These are phyloP conservation scores for Beauveria sp. DNA, from an alignment of 2,329 filamentous ascomycete species.

Conservation along the genomic window DNA sequence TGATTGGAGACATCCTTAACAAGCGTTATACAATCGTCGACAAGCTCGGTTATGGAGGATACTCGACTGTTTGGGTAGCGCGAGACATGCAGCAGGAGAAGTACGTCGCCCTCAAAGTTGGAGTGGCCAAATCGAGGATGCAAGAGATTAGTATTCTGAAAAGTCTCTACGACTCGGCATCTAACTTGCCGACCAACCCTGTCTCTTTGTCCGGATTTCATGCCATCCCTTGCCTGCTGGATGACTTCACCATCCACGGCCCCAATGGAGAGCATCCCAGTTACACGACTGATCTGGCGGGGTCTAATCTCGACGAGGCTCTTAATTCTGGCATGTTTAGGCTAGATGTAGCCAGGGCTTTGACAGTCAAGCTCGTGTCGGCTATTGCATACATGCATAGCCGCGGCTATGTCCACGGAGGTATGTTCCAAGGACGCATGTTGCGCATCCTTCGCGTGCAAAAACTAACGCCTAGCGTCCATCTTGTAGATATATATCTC, in stretches of 20 bases:
- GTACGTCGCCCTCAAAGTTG: conserved; percentile 15
- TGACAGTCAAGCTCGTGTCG: conserved; percentile 16
- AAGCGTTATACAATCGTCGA: conserved; percentile 27
- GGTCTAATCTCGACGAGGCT: not conserved
- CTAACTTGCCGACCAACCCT: not conserved
- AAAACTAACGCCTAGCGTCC: conserved; percentile 12
- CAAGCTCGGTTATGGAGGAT: conserved; percentile 31
- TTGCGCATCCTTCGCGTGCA: conserved; percentile 17
- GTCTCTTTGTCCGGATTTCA: not conserved
- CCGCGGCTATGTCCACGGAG: conserved; percentile 21
- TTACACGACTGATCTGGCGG: not conserved
- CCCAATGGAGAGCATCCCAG: not conserved
- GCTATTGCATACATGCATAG: conserved; percentile 20
- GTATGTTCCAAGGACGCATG: conserved; percentile 16
- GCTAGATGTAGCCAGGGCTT: conserved; percentile 14
- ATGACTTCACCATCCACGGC: not conserved
- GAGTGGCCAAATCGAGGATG: not conserved
- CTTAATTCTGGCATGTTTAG: not conserved
- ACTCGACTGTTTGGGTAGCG: conserved; percentile 33
- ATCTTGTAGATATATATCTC: conserved; percentile 19
- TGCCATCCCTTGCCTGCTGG: not conserved
- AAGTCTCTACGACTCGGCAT: not conserved
- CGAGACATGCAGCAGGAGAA: conserved; percentile 19
- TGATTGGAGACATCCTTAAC: not conserved
- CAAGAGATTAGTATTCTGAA: not conserved